A percentile compares a stretch with the other conserved stretches of the same genome.
These are phyloP conservation scores for Baorangia bicolor DNA, from an alignment of 768 basidiomycete species.

Conservation along the genomic window DNA sequence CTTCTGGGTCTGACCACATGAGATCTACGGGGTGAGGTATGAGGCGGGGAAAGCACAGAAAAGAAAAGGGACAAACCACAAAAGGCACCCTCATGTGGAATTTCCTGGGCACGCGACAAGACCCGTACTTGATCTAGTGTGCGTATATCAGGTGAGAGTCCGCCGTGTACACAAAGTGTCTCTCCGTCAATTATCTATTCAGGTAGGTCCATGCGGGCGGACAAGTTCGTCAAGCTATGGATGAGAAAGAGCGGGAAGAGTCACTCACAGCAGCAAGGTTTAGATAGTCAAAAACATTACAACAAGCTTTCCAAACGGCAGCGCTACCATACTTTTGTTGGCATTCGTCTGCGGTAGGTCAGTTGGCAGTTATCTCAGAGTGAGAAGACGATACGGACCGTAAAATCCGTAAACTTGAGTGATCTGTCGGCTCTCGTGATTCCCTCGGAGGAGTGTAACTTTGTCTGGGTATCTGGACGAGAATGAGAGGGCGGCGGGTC, in stretches of 20 bases:
- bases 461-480: constrained; percentile 80
- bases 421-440: constrained; percentile 96
- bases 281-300: constrained; percentile 93
- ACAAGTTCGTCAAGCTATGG: neutral
- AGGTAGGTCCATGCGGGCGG: neutral
- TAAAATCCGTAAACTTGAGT: constrained; percentile 99
- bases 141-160: constrained; percentile 92
- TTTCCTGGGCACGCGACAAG: constrained; percentile 92
- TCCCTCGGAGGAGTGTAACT: constrained; percentile 88
- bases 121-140: constrained; percentile 94
- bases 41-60: neutral
- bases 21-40: constrained; percentile 53
- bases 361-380: neutral
- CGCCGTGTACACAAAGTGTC: constrained; percentile 93
- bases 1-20: constrained; percentile 98
- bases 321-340: constrained; percentile 97
- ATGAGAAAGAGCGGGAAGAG: neutral
- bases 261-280: constrained; percentile 85
- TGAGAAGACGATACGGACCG: constrained; percentile 44
- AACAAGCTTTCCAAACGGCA: constrained; percentile 96
- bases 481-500: constrained; percentile 5
- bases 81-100: constrained; percentile 98
- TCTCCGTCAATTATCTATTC: constrained; percentile 89
- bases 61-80: constrained; percentile 55
- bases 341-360: constrained; percentile 71